A percentile compares a stretch with the other conserved stretches of the same genome.
Evolutionary conservation across 2,329 filamentous ascomycete genomes (phyloP).

Genomic region (Monilinia polystroma): DNA sequence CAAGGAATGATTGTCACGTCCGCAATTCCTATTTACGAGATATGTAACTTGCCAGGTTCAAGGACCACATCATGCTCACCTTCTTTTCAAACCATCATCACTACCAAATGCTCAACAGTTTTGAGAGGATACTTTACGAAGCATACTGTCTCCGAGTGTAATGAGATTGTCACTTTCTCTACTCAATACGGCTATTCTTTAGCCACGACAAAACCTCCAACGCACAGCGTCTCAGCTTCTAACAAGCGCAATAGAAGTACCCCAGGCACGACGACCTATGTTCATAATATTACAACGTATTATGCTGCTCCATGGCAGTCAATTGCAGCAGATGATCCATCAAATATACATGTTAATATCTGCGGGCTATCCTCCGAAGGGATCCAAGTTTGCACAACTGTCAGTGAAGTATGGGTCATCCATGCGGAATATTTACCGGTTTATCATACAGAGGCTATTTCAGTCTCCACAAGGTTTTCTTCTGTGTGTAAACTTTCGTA

Average conservation of each 20-base stretch:
- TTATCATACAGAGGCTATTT: conserved; percentile 28
- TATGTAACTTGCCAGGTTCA: conserved; percentile 29
- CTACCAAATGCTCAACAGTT: conserved; percentile 32
- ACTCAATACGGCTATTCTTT: conserved; percentile 31
- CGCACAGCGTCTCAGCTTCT: neutral
- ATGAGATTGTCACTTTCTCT: conserved; percentile 36
- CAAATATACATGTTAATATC: conserved; percentile 29
- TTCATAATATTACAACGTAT: conserved; percentile 33
- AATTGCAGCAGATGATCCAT: conserved; percentile 29
- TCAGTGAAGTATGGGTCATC: conserved; percentile 34
- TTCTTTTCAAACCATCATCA: conserved; percentile 26
- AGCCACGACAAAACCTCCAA: conserved; percentile 24
- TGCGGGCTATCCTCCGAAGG: conserved; percentile 26
- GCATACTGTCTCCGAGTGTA: conserved; percentile 33
- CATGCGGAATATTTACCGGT: conserved; percentile 28
- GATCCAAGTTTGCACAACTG: conserved; percentile 23
- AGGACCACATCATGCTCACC: conserved; percentile 30
- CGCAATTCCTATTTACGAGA: conserved; percentile 30
- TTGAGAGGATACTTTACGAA: conserved; percentile 31
- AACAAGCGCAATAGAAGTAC: neutral
- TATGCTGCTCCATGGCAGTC: conserved; percentile 36
- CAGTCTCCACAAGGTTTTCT: conserved; percentile 28
- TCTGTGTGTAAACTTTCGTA: conserved; percentile 24
- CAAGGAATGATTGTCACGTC: conserved; percentile 31
- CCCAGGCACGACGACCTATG: conserved; percentile 25